Conservation (phyloP, 352 stramenopile species). For the Phytophthora ramorum region DNA sequence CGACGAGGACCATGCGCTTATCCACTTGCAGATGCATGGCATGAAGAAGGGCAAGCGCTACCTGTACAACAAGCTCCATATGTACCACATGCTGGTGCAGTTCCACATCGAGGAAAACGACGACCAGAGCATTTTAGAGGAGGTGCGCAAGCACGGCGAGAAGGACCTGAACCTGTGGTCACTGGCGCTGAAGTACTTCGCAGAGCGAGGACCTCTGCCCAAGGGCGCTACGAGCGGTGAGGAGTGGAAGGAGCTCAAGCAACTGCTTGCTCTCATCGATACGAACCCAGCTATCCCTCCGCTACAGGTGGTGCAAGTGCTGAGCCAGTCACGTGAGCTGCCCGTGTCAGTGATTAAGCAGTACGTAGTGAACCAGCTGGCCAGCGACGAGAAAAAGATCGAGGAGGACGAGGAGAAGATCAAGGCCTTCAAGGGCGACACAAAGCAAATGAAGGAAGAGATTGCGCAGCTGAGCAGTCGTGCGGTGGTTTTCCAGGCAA, state of each 20-base stretch:
- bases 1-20: conserved; percentile 93
- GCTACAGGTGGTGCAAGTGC: conserved; percentile 85
- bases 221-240: conserved; percentile 68
- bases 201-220: conserved; percentile 75
- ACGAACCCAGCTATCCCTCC: conserved; percentile 84
- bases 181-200: conserved; percentile 91
- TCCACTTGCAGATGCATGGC: conserved; percentile 92
- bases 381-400: conserved; percentile 82
- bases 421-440: conserved; percentile 86
- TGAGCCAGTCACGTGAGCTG: conserved; percentile 84
- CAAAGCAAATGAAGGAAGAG: conserved; percentile 92
- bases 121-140: conserved; percentile 88
- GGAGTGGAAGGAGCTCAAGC: conserved; percentile 84
- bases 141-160: conserved; percentile 90
- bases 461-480: conserved; percentile 84
- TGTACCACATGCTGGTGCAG: conserved; percentile 95
- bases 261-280: conserved; percentile 81
- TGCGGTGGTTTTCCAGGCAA: conserved; percentile 91
- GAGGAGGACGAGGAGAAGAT: conserved; percentile 90
- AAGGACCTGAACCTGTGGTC: conserved; percentile 93
- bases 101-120: conserved; percentile 94
- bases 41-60: conserved; percentile 94
- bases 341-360: conserved; percentile 85
- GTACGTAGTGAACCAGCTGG: conserved; percentile 88
- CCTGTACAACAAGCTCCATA: conserved; percentile 94